Evolutionary conservation across 1,284 basidiomycete genomes (phyloP), one percentile per base, ranked within the genome.

Genomic region (Cryptococcus jaspeensis): DNA sequence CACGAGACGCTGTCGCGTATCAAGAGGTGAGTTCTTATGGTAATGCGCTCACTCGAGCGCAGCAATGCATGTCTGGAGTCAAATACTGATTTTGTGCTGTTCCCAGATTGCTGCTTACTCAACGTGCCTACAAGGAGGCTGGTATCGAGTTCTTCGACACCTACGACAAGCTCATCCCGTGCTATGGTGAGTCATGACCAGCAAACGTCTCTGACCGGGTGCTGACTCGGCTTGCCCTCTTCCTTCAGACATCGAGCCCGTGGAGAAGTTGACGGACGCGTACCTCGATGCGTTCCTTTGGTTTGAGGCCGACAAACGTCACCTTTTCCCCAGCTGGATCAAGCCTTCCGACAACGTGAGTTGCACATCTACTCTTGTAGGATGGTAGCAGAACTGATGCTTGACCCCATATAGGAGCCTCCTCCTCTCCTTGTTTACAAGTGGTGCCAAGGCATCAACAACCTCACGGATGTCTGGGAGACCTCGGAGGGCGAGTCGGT

Each of bases 241-340:
- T 25, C 32, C n/a, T 47, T n/a, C 22, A 47, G 94, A 97, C 71
- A 96, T 98, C 61, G 93, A 97, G 75, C 93, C 94, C 0, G 91
- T 98, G 22, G 94, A 98, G 81, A 97, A 98, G 84, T 95, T 97
- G 62, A 97, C 92, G 22, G 94, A 96, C 76, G 93, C 93, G 23
- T 96, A 96, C 75, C 85, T 96, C 43, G 90, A 93, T 72, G 90
- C 92, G 77, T 92, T 91, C 84, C 64, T 75, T 51, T 74, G 74
- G 66, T 81, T 74, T 66, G 87, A 87, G 77, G 92, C 91, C n/a
- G 94, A 97, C 79, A 97, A 97, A 78, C 88, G 94, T 68, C 90
- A 91, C 53, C 79, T 97, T 18, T 97, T 98, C 87, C 93, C 94
- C 13, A 85, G 91, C 3, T 97, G 94, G 92, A 94, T 98, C 76